Evolutionary conservation across 2,329 filamentous ascomycete genomes (phyloP), one percentile per base, ranked within the genome.

Genomic region (Dothistroma pini): DNA sequence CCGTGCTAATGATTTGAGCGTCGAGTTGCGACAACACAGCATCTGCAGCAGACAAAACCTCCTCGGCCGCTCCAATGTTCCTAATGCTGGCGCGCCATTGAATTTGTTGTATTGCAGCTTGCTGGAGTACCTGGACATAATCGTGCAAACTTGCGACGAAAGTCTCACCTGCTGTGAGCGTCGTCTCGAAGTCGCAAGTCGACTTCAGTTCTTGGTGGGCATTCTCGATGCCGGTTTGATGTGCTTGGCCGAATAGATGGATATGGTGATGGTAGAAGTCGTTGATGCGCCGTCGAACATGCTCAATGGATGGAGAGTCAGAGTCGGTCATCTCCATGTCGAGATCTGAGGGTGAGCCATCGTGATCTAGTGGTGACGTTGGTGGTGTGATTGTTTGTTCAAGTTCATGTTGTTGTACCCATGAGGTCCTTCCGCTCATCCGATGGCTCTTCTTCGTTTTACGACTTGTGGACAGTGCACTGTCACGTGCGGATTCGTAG

Each of bases 91-190:
- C 38, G 16, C 53, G 53, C 41, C 34, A 21, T 19, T 29, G 32
- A n/a, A 56, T 56, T 22, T 56, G 53, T 29, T 47, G 34, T 14
- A 31, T n/a, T 21, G 53, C 53, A 7, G 53, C 53, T 22, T 56
- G 53, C 34, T 56, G 53, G 9, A 56, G 38, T 3, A 47, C 53
- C 21, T 41, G 19, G 9, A 29, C 25, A 19, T 56, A 56, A 9
- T 47, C n/a, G 53, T 47, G 21, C 7, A 54, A 29, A 11, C 10
- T 22, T 19, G 21, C 52, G 7, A 54, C 19, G 34, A 54, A 54
- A 12, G 16, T 19, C 22, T 54, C 21, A 14, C 52, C 52, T n/a
- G 52, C 52, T 12, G 21, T 9, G 29, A 51, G 48, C 4, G 25
- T 19, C 10, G 10, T n/a, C 2, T 6, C 29, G 10, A 2, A 12